phyloP scores from a whole-genome alignment of 2,329 filamentous ascomycete genomes.

The Cadophora luteo-olivacea region DNA sequence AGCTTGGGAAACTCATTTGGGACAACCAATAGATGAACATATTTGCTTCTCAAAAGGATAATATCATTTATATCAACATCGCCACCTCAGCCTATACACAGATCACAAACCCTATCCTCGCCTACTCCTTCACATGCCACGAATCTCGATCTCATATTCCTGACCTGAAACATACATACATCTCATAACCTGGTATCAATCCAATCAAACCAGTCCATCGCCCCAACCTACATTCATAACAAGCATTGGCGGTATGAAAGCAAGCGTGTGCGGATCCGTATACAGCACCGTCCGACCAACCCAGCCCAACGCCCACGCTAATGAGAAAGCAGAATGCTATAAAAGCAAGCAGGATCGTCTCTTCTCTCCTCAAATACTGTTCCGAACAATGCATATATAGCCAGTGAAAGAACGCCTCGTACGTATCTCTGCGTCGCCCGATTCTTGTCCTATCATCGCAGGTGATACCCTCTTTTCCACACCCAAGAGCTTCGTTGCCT shows the following conservation, averaged over 20 bases:
- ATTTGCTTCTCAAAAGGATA: not conserved
- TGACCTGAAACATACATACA: not conserved
- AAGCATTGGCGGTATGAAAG: not conserved
- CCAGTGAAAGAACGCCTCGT: not conserved
- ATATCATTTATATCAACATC: slow-evolving; percentile 1
- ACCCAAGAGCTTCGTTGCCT: not conserved
- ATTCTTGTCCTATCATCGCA: not conserved
- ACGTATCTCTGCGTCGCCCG: not conserved
- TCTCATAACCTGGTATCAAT: not conserved
- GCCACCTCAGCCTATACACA: not conserved
- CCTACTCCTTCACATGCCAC: not conserved
- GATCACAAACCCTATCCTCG: not conserved
- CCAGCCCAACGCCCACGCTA: slow-evolving; percentile 24
- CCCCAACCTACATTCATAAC: not conserved
- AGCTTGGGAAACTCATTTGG: not conserved
- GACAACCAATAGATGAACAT: not conserved
- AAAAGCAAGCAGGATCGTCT: not conserved
- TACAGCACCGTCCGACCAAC: not conserved
- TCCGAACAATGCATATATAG: not conserved
- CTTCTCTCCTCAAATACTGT: not conserved
- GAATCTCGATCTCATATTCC: not conserved
- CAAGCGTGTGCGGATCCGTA: not conserved
- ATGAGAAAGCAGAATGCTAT: slow-evolving; percentile 17
- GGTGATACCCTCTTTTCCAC: not conserved
- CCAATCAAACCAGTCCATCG: not conserved